These are phyloP conservation scores for Antitrichia curtipendula DNA, from an alignment of 225 moss, liverwort and hornwort species.

Conservation along the genomic window DNA sequence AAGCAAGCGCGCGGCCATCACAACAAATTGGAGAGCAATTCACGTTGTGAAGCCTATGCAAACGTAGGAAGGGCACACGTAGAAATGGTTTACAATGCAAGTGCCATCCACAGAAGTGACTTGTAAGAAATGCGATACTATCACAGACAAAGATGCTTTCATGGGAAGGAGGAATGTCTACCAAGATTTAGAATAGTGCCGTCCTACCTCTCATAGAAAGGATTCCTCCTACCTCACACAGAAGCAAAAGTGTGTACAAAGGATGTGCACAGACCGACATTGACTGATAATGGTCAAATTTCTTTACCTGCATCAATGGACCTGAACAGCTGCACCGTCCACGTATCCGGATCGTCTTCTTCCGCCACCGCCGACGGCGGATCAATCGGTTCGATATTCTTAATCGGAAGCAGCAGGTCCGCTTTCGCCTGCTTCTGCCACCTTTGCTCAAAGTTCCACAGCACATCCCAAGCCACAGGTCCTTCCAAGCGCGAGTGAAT, in stretches of 20 bases:
- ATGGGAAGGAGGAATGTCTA: not conserved
- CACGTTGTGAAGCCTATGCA: not conserved
- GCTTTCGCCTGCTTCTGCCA: slow-evolving; percentile 49
- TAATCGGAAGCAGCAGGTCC: slow-evolving; percentile 11
- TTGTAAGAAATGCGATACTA: not conserved
- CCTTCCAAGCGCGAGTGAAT: slow-evolving; percentile 67
- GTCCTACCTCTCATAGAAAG: no score
- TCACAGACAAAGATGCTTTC: not conserved
- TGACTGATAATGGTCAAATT: not conserved
- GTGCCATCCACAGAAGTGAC: not conserved
- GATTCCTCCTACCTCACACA: not conserved
- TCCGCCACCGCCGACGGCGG: slow-evolving; percentile 43
- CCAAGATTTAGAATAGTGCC: not conserved
- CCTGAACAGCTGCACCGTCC: slow-evolving; percentile 79
- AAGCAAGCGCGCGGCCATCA: not conserved
- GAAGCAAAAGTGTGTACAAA: not conserved
- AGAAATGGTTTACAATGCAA: not conserved
- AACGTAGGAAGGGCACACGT: not conserved
- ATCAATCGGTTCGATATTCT: slow-evolving; percentile 20
- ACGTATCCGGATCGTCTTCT: slow-evolving; percentile 52
- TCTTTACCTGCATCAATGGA: slow-evolving; percentile 69
- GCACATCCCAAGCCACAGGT: slow-evolving; percentile 65
- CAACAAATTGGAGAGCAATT: not conserved
- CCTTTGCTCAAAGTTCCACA: slow-evolving; percentile 78
- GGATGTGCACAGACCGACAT: not conserved